Base-by-base conservation (phyloP, 805 yeast species). In the Candida easanensis region DNA sequence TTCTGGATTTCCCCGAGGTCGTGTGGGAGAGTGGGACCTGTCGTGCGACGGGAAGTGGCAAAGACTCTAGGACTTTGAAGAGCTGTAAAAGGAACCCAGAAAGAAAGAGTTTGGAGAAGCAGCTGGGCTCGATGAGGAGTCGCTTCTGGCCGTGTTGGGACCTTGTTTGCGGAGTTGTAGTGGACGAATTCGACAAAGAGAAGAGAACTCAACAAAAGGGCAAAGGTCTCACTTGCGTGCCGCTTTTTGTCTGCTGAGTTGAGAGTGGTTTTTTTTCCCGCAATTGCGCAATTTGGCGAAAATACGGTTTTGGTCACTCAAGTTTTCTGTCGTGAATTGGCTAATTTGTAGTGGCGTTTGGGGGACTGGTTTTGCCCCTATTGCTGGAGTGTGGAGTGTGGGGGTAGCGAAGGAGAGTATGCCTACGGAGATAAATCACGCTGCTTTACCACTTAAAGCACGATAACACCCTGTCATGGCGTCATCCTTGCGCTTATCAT, bases 161-260 rank as follows among this genome's bases (percentile, higher is more conserved):
- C 28, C 37, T 10, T 30, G 8, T 18, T 32, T 22, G 18, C 19
- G 35, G 22, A 4, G 23, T 9, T 6, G n/a, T 23, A 5, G 38
- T 36, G 38, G 38, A 36, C 38, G 38, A 36, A 36, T 36, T 36
- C 38, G 38, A 36, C 38, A 17, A 36, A 9, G 32, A 25, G 9
- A 15, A 17, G 6, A 16, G 17, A 15, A 15, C 4, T 4, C 4
- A 16, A 16, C 4, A 14, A 6, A 7, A 23, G 5, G 7, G 32
- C 16, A 6, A 8, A 8, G 22, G 5, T 9, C 38, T 23, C 30
- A 25, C 22, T 15, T 22, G 5, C 5, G 5, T 4, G 15, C 5
- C 22, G 18, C 19, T 32, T 32, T 32, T n/a, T 32, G 23, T 30
- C 13, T 17, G 18, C 19, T 6, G 33, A 30, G 35, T 6, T 15